These are phyloP conservation scores for Pleomassaria siparia DNA, from an alignment of 2,329 filamentous ascomycete genomes.

Conservation along the genomic window DNA sequence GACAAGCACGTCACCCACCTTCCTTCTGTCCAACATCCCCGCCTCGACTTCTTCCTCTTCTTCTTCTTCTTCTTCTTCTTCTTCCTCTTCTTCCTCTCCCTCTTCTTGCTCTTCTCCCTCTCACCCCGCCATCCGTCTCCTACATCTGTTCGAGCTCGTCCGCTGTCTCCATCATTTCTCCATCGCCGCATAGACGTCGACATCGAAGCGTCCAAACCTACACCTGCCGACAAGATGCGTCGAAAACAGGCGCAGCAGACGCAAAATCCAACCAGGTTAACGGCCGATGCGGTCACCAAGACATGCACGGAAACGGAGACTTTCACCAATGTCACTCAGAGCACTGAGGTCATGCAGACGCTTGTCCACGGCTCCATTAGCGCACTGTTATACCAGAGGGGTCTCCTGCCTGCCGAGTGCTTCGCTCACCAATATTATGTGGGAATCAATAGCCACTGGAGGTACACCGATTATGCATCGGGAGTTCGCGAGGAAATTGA, in stretches of 20 bases:
- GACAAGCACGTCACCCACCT: background rate
- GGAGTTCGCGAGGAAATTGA: conserved; percentile 2
- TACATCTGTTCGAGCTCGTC: too few species aligned
- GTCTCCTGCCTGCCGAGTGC: conserved; percentile 33
- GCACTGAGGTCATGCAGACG: conserved; percentile 50
- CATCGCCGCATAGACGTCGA: too few species aligned
- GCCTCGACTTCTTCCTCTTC: background rate
- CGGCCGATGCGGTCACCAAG: background rate
- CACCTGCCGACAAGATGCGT: background rate
- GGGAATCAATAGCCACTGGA: conserved; percentile 16
- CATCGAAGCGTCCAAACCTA: too few species aligned
- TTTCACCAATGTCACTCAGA: conserved; percentile 45
- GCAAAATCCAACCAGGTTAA: background rate
- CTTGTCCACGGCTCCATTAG: conserved; percentile 49
- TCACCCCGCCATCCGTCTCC: background rate
- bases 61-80: background rate
- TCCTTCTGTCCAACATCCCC: background rate
- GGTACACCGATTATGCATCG: conserved; percentile 36
- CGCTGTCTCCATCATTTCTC: too few species aligned
- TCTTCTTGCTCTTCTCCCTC: background rate
- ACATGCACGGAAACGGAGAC: conserved; percentile 1
- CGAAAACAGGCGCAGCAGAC: background rate
- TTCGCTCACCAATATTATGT: conserved; percentile 34
- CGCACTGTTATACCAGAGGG: conserved; percentile 31
- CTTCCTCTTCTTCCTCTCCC: background rate